Conservation (phyloP, 148 eudicot species). For the Rhododendron ovatum region DNA sequence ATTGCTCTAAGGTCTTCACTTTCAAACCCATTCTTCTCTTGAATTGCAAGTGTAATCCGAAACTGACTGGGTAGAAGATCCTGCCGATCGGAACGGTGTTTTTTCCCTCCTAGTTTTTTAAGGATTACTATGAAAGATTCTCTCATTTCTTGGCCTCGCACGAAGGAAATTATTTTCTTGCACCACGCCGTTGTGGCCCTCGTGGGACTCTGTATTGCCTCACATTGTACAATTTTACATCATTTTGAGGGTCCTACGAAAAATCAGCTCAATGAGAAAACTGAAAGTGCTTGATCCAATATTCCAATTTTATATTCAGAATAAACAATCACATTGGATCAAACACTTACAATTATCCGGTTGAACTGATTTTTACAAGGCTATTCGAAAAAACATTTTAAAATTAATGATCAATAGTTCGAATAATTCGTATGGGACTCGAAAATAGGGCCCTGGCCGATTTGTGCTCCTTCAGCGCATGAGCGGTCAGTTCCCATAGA, state of each 20-base stretch:
- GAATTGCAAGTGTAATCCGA: background rate
- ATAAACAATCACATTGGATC: background rate
- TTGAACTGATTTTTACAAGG: too few relatives aligned
- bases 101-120: background rate
- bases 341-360: too few relatives aligned
- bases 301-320: too few relatives aligned
- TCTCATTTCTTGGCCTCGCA: background rate
- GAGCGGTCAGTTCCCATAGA: background rate
- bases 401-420: too few relatives aligned
- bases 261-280: background rate
- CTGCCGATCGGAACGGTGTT: background rate
- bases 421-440: too few relatives aligned
- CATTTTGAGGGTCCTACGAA: background rate
- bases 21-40: too few relatives aligned
- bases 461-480: background rate
- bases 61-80: background rate
- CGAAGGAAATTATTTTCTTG: too few relatives aligned
- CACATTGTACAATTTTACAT: background rate
- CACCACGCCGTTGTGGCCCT: background rate
- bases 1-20: background rate
- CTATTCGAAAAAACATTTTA: background rate
- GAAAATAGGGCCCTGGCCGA: background rate
- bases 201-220: background rate
- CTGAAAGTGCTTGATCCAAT: background rate
- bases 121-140: background rate